Evolutionary conservation across 768 basidiomycete genomes (phyloP).

Genomic region (Pleurotus cornucopiae): DNA sequence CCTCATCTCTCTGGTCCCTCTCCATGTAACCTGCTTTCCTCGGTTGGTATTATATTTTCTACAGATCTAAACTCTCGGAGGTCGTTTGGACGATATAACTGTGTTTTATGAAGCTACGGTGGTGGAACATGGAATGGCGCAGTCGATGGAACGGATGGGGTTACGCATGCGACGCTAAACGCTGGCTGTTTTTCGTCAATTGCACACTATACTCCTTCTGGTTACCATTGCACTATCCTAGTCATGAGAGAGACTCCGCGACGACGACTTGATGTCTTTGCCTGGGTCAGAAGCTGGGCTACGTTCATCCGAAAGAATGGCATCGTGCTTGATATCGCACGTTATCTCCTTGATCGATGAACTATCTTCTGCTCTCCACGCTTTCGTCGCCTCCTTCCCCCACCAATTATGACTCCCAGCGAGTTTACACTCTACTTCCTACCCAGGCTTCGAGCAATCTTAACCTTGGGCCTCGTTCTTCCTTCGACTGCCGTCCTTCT

Average conservation of each 20-base stretch:
- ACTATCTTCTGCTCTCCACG: slow-evolving; percentile 8
- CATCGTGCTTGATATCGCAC: slow-evolving; percentile 26
- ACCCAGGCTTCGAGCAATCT: not conserved
- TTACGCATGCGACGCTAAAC: not conserved
- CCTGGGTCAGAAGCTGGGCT: slow-evolving; percentile 14
- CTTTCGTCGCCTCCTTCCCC: not conserved
- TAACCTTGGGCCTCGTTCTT: not conserved
- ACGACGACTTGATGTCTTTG: slow-evolving; percentile 26
- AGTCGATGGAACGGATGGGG: not conserved
- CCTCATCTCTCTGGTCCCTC: slow-evolving; percentile 6
- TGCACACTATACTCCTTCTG: slow-evolving; percentile 7
- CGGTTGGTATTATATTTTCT: slow-evolving; percentile 9
- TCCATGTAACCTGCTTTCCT: slow-evolving; percentile 3
- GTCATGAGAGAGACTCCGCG: slow-evolving; percentile 16
- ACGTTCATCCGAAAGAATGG: slow-evolving; percentile 15
- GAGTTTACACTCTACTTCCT: not conserved
- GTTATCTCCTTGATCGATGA: slow-evolving; percentile 46
- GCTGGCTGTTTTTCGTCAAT: slow-evolving; percentile 9
- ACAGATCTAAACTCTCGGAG: slow-evolving; percentile 4
- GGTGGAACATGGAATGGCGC: not conserved
- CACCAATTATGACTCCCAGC: slow-evolving; percentile 3
- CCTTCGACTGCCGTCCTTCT: not conserved
- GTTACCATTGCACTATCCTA: slow-evolving; percentile 1
- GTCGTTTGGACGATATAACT: slow-evolving; percentile 5
- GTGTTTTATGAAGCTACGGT: slow-evolving; percentile 1